Evolutionary conservation across 2,329 filamentous ascomycete species (phyloP).

Genomic region (Cladophialophora immunda): DNA sequence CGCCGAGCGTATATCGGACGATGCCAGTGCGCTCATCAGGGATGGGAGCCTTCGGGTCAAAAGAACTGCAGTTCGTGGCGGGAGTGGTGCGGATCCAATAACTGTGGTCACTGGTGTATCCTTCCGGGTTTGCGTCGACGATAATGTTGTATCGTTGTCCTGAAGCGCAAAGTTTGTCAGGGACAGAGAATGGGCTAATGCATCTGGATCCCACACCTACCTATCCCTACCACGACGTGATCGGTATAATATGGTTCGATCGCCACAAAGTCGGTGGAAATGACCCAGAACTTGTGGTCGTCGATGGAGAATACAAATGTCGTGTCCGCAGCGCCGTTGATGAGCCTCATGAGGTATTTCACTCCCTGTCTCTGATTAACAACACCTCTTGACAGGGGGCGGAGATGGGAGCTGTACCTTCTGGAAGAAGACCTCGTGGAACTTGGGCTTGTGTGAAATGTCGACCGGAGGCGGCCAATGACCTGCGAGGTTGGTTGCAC

Average conservation of each 20-base stretch:
- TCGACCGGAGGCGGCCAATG: slow-evolving; percentile 5
- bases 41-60: not conserved
- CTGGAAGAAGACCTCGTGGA: slow-evolving; percentile 11
- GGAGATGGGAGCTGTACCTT: not conserved
- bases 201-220: not conserved
- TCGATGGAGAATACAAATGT: slow-evolving; percentile 21
- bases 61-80: slow-evolving; percentile 7
- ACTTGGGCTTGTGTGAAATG: not conserved
- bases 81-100: slow-evolving; percentile 21
- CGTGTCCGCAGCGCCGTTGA: slow-evolving; percentile 13
- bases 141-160: slow-evolving; percentile 22
- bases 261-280: slow-evolving; percentile 16
- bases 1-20: slow-evolving; percentile 3
- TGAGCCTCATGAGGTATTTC: slow-evolving; percentile 18
- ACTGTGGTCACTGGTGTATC: not conserved
- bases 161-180: not conserved
- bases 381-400: not conserved
- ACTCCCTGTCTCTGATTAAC: slow-evolving; percentile 1
- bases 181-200: too few species aligned
- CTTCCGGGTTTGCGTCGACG: slow-evolving; percentile 11
- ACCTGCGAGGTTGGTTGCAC: not conserved
- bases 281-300: slow-evolving; percentile 19
- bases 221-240: slow-evolving; percentile 21
- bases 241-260: slow-evolving; percentile 20
- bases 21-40: slow-evolving; percentile 11